These are phyloP conservation scores for Mycena metata DNA, from an alignment of 768 basidiomycete species.

Conservation along the genomic window DNA sequence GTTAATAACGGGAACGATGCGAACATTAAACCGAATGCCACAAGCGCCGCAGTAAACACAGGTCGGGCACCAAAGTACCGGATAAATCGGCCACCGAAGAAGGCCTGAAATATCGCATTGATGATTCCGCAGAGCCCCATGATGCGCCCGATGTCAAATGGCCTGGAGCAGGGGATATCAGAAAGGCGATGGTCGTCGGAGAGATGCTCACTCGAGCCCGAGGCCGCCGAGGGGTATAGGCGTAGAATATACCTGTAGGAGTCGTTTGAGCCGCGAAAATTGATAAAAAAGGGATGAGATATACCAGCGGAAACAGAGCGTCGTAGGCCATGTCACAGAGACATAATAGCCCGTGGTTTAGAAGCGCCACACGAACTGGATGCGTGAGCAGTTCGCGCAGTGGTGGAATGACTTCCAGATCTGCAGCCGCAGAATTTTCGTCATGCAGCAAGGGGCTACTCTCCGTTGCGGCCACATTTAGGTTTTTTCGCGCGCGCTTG, in stretches of 20 bases:
- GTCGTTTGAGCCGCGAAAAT: not conserved
- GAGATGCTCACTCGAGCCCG: slow-evolving; percentile 3
- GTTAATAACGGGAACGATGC: slow-evolving; percentile 52
- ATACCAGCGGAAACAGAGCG: slow-evolving; percentile 8
- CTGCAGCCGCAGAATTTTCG: not conserved
- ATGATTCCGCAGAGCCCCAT: slow-evolving; percentile 61
- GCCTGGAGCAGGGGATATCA: not conserved
- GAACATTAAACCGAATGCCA: slow-evolving; percentile 44
- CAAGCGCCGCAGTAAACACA: slow-evolving; percentile 60
- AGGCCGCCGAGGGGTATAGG: slow-evolving; percentile 18
- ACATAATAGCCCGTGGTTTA: not conserved
- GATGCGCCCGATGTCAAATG: slow-evolving; percentile 57
- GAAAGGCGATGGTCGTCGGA: too few species aligned
- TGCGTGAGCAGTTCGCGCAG: slow-evolving; percentile 4
- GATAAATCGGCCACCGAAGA: slow-evolving; percentile 65
- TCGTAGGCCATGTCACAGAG: slow-evolving; percentile 1
- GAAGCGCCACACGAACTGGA: not conserved
- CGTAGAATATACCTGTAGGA: slow-evolving; percentile 12
- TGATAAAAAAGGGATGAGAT: not conserved
- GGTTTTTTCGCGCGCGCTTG: not conserved
- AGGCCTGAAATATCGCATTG: slow-evolving; percentile 69
- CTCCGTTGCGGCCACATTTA: not conserved
- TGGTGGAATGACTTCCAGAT: not conserved
- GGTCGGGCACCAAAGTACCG: slow-evolving; percentile 67
- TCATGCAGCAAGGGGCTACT: not conserved